These are phyloP conservation scores for Pseudisothecium myosuroides DNA, from an alignment of 225 moss, liverwort and hornwort species.

Conservation along the genomic window DNA sequence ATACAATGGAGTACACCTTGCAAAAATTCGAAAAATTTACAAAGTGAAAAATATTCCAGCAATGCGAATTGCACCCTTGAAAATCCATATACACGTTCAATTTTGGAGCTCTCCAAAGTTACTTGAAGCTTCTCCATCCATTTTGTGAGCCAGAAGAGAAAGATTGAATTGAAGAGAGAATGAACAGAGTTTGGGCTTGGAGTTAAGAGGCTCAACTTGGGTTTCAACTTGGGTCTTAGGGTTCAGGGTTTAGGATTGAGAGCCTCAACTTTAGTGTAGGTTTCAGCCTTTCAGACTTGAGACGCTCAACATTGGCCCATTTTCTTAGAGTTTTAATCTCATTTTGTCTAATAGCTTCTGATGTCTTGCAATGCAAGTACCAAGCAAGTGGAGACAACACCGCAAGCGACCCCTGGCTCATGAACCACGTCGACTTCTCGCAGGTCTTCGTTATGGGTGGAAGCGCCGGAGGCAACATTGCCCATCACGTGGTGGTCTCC, in stretches of 20 bases:
- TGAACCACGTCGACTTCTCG: neutral
- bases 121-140: neutral
- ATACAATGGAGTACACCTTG: neutral
- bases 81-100: neutral
- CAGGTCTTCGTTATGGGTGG: neutral
- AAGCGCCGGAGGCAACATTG: no score
- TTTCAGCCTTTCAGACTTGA: no score
- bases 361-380: no score
- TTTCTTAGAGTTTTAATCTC: no score
- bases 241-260: neutral
- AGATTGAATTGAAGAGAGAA: neutral
- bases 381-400: no score
- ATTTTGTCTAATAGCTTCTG: no score
- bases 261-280: neutral
- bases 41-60: neutral
- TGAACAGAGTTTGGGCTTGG: neutral
- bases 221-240: neutral
- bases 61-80: neutral
- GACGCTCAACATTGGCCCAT: no score
- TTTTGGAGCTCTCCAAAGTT: neutral
- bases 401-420: no score
- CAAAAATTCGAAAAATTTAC: no score
- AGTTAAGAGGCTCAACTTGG: neutral
- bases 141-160: neutral
- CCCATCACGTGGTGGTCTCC: constrained; percentile 6